phyloP scores from a whole-genome alignment of 345 rosid genomes.

The Erysimum cheiranthoides region DNA sequence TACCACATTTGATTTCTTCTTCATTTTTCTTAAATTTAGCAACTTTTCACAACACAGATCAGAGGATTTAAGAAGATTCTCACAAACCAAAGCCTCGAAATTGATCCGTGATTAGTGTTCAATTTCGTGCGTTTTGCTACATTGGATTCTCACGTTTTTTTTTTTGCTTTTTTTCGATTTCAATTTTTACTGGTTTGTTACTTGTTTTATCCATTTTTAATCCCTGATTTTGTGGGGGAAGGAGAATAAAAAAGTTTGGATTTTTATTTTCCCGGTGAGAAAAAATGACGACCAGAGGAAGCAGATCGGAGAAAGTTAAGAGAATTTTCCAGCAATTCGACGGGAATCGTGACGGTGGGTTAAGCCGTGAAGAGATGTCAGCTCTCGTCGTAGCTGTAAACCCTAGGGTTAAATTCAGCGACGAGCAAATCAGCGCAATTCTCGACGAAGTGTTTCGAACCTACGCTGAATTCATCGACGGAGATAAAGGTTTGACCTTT shows the following conservation, averaged over 20 bases:
- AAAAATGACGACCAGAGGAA: conserved; percentile 84
- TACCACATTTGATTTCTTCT: conserved; percentile 29
- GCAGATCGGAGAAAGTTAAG: conserved; percentile 96
- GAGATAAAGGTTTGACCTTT: conserved; percentile 78
- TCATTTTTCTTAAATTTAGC: conserved; percentile 13
- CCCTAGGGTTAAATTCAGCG: conserved; percentile 95
- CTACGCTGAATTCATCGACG: conserved; percentile 88
- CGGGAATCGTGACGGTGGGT: conserved; percentile 81
- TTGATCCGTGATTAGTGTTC: conserved; percentile 10
- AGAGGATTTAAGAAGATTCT: background rate
- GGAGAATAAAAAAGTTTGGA: background rate
- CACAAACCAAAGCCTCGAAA: background rate
- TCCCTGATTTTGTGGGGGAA: background rate
- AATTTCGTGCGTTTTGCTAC: conserved; percentile 4
- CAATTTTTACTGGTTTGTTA: background rate
- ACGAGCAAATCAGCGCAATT: conserved; percentile 93
- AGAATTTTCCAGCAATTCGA: conserved; percentile 91
- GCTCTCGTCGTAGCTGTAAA: conserved; percentile 91
- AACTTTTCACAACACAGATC: conserved; percentile 4
- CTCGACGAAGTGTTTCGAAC: conserved; percentile 96
- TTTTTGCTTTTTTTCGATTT: background rate
- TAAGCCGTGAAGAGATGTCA: conserved; percentile 91
- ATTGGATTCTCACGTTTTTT: conserved; percentile 27
- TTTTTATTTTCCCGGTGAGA: conserved; percentile 1
- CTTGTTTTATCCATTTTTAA: background rate